These are phyloP conservation scores for Arthrobotrys conoides DNA, from an alignment of 2,329 filamentous ascomycete genomes.

Conservation along the genomic window DNA sequence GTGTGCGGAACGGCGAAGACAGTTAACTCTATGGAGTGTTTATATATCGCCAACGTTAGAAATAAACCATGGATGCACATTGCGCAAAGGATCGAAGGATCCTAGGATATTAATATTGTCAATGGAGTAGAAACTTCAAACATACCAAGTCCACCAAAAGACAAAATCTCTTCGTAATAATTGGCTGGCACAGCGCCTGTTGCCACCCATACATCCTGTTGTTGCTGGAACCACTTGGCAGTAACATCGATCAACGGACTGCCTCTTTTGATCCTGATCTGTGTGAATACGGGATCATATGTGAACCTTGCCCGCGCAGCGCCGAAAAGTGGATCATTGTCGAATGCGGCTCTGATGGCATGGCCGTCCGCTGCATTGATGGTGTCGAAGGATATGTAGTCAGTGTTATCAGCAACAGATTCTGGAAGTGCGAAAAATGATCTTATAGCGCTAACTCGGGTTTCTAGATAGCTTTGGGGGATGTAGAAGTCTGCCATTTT, in stretches of 20 bases:
- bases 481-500: slow-evolving; percentile 11
- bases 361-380: background rate
- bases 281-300: slow-evolving; percentile 32
- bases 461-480: background rate
- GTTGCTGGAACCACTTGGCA: slow-evolving; percentile 30
- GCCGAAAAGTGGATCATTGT: slow-evolving; percentile 9
- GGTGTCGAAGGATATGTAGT: slow-evolving; percentile 29
- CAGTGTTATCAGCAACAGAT: background rate
- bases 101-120: too few species aligned
- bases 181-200: too few species aligned
- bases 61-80: too few species aligned
- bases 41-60: too few species aligned
- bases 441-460: background rate
- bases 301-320: slow-evolving; percentile 24
- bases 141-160: slow-evolving; percentile 35
- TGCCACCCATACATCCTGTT: slow-evolving; percentile 6
- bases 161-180: slow-evolving; percentile 40
- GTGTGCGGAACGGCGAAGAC: slow-evolving; percentile 3
- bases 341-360: background rate
- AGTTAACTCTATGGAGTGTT: too few species aligned
- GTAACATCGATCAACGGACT: slow-evolving; percentile 31
- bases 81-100: too few species aligned
- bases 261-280: slow-evolving; percentile 38
- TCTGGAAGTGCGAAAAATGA: background rate
- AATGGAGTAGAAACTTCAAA: background rate